Evolutionary conservation across 495 filamentous ascomycete genomes (phyloP).

Genomic region (Cercophora newfieldiana): DNA sequence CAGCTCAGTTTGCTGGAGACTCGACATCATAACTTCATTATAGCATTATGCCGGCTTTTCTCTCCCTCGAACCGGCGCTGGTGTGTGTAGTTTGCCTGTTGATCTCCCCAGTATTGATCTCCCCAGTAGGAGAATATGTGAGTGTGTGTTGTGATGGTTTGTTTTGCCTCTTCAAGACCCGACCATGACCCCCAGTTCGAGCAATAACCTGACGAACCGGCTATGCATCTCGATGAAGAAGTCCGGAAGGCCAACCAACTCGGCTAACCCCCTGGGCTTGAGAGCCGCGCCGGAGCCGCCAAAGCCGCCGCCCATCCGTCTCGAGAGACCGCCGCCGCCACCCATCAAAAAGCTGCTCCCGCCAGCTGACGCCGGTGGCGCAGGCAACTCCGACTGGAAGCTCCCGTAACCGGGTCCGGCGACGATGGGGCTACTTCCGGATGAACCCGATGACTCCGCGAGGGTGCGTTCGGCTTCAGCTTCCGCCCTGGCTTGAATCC

Average conservation of each 20-base stretch:
- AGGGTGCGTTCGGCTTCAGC: conserved; percentile 57
- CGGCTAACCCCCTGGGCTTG: conserved; percentile 74
- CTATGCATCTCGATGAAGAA: conserved; percentile 88
- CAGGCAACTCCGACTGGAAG: conserved; percentile 28
- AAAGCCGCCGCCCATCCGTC: conserved; percentile 39
- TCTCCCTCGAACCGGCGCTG: neutral
- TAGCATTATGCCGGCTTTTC: neutral
- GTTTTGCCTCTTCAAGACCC: conserved; percentile 38
- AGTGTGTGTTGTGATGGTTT: neutral
- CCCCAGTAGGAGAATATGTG: neutral
- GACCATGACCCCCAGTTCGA: conserved; percentile 59
- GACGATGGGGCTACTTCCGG: conserved; percentile 33
- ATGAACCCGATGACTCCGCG: conserved; percentile 41
- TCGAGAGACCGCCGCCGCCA: conserved; percentile 41
- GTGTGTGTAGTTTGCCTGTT: neutral
- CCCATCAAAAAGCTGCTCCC: conserved; percentile 50
- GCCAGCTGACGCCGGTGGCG: conserved; percentile 19
- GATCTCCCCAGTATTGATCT: neutral
- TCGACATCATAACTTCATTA: conserved; percentile 1
- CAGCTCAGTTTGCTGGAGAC: neutral
- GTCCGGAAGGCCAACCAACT: conserved; percentile 81
- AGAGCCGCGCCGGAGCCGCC: conserved; percentile 50
- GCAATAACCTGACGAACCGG: conserved; percentile 71
- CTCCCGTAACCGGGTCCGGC: conserved; percentile 33
- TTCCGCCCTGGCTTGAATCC: conserved; percentile 63